phyloP scores from a whole-genome alignment of 1,139 yeast genomes.

The Diutina neorugosa region DNA sequence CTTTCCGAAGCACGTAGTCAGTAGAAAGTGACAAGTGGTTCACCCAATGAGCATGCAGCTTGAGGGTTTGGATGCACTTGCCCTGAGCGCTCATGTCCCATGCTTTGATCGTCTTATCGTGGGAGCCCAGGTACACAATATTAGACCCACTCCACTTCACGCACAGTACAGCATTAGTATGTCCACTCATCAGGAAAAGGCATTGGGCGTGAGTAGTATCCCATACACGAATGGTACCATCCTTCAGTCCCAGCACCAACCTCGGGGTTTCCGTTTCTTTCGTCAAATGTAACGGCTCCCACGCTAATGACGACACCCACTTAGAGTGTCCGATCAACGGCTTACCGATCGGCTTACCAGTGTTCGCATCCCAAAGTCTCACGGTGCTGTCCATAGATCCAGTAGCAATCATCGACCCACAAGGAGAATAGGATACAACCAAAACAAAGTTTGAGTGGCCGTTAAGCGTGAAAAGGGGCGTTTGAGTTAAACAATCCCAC shows the following conservation, averaged over 20 bases:
- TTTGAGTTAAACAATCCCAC: conserved; percentile 96
- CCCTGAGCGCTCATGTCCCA: conserved; percentile 81
- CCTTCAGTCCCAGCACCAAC: conserved; percentile 83
- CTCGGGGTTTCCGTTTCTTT: conserved; percentile 55
- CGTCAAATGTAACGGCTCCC: conserved; percentile 91
- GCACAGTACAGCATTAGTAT: conserved; percentile 80
- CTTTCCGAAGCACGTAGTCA: conserved; percentile 76
- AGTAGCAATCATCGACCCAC: conserved; percentile 84
- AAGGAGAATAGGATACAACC: conserved; percentile 90
- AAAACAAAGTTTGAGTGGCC: conserved; percentile 95
- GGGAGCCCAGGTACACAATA: conserved; percentile 79
- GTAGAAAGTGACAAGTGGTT: conserved; percentile 88
- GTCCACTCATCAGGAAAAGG: conserved; percentile 71
- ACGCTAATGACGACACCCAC: conserved; percentile 79
- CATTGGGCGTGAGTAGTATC: conserved; percentile 67
- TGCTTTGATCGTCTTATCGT: conserved; percentile 84
- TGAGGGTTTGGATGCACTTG: conserved; percentile 63
- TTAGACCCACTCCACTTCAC: conserved; percentile 95
- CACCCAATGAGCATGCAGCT: conserved; percentile 96
- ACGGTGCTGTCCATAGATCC: conserved; percentile 93
- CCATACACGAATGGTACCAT: conserved; percentile 86
- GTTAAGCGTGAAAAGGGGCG: conserved; percentile 65
- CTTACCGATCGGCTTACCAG: conserved; percentile 66
- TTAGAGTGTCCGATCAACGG: conserved; percentile 73
- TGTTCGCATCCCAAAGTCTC: conserved; percentile 72